Base-by-base conservation (phyloP, 2,329 filamentous ascomycete genomes). In the Neopestalotiopsis sp. region DNA sequence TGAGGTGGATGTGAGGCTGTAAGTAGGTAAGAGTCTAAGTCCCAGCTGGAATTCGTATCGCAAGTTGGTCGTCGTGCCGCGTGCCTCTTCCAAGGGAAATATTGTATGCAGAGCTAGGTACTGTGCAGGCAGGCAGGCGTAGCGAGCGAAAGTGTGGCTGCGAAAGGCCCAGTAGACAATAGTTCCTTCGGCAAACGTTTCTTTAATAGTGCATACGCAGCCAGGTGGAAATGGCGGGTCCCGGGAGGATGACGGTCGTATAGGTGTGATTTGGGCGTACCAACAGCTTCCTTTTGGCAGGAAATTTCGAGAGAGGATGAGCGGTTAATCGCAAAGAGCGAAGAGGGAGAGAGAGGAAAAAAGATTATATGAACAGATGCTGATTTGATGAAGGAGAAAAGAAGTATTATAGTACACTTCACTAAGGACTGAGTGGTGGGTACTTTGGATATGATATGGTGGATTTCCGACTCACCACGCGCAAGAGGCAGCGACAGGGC, bases 371-470 rank as follows among this genome's bases (percentile, higher is more conserved):
- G 42, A 65, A 30, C 61, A 66, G 56, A 65, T 57, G 56, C 63
- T 65, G 67, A 65, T 67, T 66, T 68, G 63, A 66, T 61, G 63
- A 70, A 68, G 61, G 67, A 53, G 49, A 42, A 56, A 38, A 28
- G 24, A 20, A 30, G 69, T 67, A 70, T 68, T 70, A 70, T 70
- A 70, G 59, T 65, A 70, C 66, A 66, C 34, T 53, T 68, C 63
- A 67, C 69, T 70, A 68, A 65, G 63, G 69, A 67, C 45, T 53
- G 30, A 45, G 68, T 63, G 38, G 69, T 70, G 69, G 66, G 65
- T 70, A 68, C 69, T 57, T 53, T 34, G 42, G 32, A 32, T 57
- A 67, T 66, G 65, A 65, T 68, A 66, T 68, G 66, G 61, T 66
- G 66, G 66, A 70, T 57, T 67, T 68, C 57, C 28, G 42, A 62